These are phyloP conservation scores for Guyanaporus albipodus DNA, from an alignment of 768 basidiomycete species.

Conservation along the genomic window DNA sequence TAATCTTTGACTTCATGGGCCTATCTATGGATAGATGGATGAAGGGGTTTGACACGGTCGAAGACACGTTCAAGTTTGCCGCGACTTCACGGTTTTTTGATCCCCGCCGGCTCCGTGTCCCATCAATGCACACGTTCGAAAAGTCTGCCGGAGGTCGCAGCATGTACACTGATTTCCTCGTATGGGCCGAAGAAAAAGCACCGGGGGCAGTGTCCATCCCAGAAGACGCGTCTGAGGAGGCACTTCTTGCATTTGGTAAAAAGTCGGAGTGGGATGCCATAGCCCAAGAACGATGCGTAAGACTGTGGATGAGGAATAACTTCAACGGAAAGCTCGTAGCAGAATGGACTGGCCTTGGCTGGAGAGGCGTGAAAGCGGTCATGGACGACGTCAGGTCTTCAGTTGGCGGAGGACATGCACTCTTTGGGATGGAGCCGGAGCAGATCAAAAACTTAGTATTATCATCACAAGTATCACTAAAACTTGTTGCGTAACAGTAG, in stretches of 20 bases:
- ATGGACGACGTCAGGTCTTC: conserved; percentile 48
- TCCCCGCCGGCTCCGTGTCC: conserved; percentile 33
- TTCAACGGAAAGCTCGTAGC: conserved; percentile 50
- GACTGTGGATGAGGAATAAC: conserved; percentile 36
- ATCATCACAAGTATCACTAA: conserved; percentile 28
- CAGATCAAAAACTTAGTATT: conserved; percentile 40
- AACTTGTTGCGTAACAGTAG: conserved; percentile 12
- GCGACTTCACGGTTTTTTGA: conserved; percentile 51
- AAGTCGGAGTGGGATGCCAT: conserved; percentile 44
- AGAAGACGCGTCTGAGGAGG: conserved; percentile 37
- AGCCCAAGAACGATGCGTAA: conserved; percentile 23
- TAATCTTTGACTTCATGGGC: conserved; percentile 54
- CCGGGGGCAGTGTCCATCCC: conserved; percentile 12
- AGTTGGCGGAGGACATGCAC: conserved; percentile 45
- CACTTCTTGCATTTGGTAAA: conserved; percentile 50
- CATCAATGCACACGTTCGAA: conserved; percentile 34
- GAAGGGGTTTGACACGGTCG: conserved; percentile 51
- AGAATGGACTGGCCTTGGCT: conserved; percentile 52
- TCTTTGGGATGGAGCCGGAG: conserved; percentile 38
- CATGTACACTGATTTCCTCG: conserved; percentile 59
- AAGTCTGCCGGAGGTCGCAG: conserved; percentile 44
- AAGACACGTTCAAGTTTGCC: conserved; percentile 57
- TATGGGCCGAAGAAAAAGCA: conserved; percentile 38
- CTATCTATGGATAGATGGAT: conserved; percentile 50
- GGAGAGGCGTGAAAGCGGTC: conserved; percentile 45